Conservation (phyloP, 495 filamentous ascomycete species). For the Neurospora discreta region DNA sequence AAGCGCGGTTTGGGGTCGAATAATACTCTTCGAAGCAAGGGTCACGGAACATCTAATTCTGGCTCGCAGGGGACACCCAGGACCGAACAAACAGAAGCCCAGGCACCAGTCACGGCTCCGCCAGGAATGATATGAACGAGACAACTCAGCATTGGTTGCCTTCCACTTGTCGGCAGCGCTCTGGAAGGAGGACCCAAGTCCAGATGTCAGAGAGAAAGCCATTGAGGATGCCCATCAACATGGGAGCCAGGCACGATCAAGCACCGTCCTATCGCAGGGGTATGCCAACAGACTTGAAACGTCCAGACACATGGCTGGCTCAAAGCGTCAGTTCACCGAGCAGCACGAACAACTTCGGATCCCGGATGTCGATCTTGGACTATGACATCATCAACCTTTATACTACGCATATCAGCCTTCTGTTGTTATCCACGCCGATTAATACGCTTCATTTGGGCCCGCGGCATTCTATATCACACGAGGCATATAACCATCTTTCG, state of each 20-base stretch:
- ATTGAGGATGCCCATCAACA: not conserved
- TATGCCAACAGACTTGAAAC: not conserved
- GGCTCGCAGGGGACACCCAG: constrained; percentile 19
- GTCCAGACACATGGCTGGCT: not conserved
- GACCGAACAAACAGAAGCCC: constrained; percentile 4
- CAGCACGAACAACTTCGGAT: not conserved
- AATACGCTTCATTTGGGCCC: not conserved
- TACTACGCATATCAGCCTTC: not conserved
- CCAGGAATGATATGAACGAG: constrained; percentile 21
- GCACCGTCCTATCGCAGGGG: not conserved
- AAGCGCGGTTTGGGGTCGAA: constrained; percentile 46
- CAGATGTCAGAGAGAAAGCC: not conserved
- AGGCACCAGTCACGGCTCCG: constrained; percentile 4
- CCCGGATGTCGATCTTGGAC: not conserved
- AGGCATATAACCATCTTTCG: not conserved
- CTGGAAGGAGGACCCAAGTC: not conserved
- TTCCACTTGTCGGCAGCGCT: not conserved
- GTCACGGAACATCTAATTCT: constrained; percentile 12
- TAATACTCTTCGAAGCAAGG: constrained; percentile 18
- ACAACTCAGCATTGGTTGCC: not conserved
- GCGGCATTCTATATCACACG: not conserved
- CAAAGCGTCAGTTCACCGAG: not conserved
- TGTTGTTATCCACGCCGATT: not conserved
- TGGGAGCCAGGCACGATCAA: not conserved
- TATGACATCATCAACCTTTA: not conserved